Base-by-base conservation (phyloP, 106 monocot genomes). In the Triglochin maritima region DNA sequence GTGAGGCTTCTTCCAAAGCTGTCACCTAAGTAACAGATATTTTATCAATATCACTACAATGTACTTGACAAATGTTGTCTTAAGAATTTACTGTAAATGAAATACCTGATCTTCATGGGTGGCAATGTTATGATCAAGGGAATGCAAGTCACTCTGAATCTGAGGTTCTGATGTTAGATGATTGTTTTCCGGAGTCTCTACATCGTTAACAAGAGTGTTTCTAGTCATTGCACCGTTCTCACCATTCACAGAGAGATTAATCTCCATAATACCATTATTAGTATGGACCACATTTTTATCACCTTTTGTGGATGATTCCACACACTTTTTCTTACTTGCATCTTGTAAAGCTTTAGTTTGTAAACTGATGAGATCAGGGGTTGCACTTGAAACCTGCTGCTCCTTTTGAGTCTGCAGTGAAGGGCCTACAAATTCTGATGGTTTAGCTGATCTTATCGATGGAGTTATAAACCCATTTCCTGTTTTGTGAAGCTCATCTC, bases 311-410 rank as follows among this genome's bases (percentile, higher is more conserved):
- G 5, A 4, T 48, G 13, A 12, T 48, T 3, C 64, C 47, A 14
- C 49, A 46, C 16, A 15, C 47, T n/a, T 49, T 48, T 66, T 66
- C 41, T 41, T 43, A 54, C 52, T 66, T 66, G 17, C 66, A 53
- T 64, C 64, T 64, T 4, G 7, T 4, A 16, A 41, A 17, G 17
- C 14, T 17, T 59, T 59, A 41, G 15, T 59, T 59, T 59, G 59
- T 64, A 15, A 2, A 64, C 15, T 48, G 49, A 7, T 64, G 9
- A 49, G 49, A 17, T 48, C 62, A 62, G 45, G 10, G 45, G 4
- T 4, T 17, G 9, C 9, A 10, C 49, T 4, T 52, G n/a, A 42
- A 51, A 66, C 52, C 41, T 42, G 50, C 29, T 49, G 53, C 9
- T 66, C 42, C 53, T 29, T 66, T 7, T 6, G 29, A 5, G 41